These are phyloP conservation scores for Aspergillus nanangensis DNA, from an alignment of 495 filamentous ascomycete genomes.

Conservation along the genomic window DNA sequence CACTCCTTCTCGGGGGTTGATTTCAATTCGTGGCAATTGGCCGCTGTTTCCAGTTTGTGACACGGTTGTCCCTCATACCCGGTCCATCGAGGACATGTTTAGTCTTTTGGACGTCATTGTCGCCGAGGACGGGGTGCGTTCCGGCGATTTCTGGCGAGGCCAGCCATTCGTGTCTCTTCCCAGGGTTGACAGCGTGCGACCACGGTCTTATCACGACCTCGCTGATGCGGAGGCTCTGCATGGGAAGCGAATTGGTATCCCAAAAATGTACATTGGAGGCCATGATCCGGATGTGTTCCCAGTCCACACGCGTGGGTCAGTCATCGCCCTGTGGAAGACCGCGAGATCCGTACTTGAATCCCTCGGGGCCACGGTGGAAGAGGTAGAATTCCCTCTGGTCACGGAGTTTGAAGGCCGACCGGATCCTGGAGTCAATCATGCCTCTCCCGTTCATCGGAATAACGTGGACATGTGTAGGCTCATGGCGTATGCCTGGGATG, in stretches of 20 bases:
- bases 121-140: neutral
- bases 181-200: neutral
- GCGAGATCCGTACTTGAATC: neutral
- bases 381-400: neutral
- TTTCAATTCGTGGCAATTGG: conserved; percentile 12
- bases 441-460: neutral
- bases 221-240: neutral
- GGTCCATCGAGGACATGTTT: conserved; percentile 12
- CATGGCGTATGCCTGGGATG: conserved; percentile 14
- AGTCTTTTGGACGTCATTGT: conserved; percentile 8
- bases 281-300: neutral
- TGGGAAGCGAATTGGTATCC: neutral
- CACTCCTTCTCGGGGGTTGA: conserved; percentile 12
- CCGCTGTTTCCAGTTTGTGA: conserved; percentile 14
- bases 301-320: neutral
- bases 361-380: neutral
- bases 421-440: neutral
- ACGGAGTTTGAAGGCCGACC: neutral
- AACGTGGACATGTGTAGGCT: conserved; percentile 3
- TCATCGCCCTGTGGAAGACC: neutral
- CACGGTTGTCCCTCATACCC: conserved; percentile 12
- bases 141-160: conserved; percentile 11
- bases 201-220: neutral
- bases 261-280: neutral
- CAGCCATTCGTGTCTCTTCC: conserved; percentile 12